Evolutionary conservation across 768 basidiomycete genomes (phyloP).

Genomic region (Lentinula sp.): DNA sequence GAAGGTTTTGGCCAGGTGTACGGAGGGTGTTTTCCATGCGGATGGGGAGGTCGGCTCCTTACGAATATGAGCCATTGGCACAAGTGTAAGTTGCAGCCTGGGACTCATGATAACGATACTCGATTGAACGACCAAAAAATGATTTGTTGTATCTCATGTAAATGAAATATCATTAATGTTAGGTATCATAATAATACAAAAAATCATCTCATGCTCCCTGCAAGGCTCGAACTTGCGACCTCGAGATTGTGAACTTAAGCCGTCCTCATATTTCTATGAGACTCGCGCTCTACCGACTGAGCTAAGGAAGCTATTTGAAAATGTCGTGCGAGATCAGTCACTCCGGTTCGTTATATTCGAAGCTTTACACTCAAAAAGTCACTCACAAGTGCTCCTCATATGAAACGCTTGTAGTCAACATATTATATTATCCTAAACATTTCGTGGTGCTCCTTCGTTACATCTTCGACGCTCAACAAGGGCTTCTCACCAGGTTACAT

Average conservation of each 20-base stretch:
- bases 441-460: background rate
- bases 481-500: background rate
- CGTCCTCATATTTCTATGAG: background rate
- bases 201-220: background rate
- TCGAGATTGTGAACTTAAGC: background rate
- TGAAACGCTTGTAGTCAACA: background rate
- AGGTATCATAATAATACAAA: background rate
- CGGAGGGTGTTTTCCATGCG: constrained; percentile 3
- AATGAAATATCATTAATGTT: no score
- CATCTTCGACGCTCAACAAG: background rate
- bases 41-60: background rate
- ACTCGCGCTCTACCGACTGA: constrained; percentile 4
- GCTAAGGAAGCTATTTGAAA: background rate
- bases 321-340: no score
- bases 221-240: background rate
- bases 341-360: no score
- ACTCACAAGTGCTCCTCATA: no score
- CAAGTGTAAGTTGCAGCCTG: background rate
- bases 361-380: no score
- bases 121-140: background rate
- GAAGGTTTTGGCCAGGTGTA: background rate
- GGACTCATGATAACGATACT: background rate
- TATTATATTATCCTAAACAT: background rate
- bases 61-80: constrained; percentile 4
- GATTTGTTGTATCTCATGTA: background rate